A percentile compares a stretch with the other conserved stretches of the same genome.
phyloP scores from a whole-genome alignment of 2,329 filamentous ascomycete genomes.

The Xylaria sp. region DNA sequence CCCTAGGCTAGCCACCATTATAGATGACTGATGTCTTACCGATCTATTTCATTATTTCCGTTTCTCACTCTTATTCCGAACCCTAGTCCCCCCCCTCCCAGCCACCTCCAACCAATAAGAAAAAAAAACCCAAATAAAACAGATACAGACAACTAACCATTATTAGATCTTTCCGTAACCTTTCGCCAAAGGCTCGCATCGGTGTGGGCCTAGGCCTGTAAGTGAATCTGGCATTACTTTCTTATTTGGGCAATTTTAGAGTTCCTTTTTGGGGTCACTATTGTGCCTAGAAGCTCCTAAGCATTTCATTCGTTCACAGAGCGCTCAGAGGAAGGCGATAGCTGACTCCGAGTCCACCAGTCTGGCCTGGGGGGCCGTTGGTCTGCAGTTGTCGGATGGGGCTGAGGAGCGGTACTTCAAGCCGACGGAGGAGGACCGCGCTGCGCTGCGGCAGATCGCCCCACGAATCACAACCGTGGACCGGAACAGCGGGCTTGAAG shows the following conservation, averaged over 20 bases:
- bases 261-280: neutral
- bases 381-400: constrained; percentile 77
- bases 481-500: constrained; percentile 39
- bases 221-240: neutral
- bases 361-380: constrained; percentile 77
- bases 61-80: neutral
- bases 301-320: neutral
- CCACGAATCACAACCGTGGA: constrained; percentile 73
- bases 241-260: neutral
- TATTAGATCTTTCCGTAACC: constrained; percentile 73
- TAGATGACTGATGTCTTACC: constrained; percentile 15
- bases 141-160: constrained; percentile 9
- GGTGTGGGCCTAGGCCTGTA: constrained; percentile 77
- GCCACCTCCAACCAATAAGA: neutral
- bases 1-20: constrained; percentile 12
- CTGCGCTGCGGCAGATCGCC: constrained; percentile 67
- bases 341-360: neutral
- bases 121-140: neutral
- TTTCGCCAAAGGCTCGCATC: constrained; percentile 75
- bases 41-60: constrained; percentile 9
- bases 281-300: neutral
- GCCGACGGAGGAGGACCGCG: constrained; percentile 77
- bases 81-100: constrained; percentile 7
- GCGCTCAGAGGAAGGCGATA: neutral
- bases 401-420: constrained; percentile 78